phyloP scores from a whole-genome alignment of 768 basidiomycete genomes.

The Mrakia blollopis region DNA sequence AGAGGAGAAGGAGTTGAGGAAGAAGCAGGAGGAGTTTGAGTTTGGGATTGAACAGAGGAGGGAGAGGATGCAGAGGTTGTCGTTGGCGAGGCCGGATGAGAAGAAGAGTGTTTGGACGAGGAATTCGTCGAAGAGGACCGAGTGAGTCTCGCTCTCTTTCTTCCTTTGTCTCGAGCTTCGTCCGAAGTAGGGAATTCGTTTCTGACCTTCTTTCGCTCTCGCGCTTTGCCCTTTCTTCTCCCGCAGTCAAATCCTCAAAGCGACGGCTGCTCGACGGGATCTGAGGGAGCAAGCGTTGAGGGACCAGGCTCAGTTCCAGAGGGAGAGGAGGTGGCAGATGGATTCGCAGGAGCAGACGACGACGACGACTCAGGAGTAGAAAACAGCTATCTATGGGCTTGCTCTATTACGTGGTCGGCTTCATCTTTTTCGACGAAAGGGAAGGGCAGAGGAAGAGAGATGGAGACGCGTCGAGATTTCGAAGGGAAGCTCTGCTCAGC shows the following conservation, averaged over 20 bases:
- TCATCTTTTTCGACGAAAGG: neutral
- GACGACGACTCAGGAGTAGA: too few relatives aligned
- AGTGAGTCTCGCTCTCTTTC: neutral
- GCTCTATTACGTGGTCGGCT: too few relatives aligned
- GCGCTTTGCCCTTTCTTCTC: neutral
- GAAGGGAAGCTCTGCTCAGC: too few relatives aligned
- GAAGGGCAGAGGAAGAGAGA: too few relatives aligned
- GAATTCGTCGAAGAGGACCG: neutral
- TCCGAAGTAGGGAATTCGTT: too few relatives aligned
- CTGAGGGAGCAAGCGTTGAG: neutral
- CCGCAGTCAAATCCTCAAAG: neutral
- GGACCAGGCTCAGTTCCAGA: neutral
- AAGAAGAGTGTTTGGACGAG: neutral
- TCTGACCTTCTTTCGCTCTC: neutral
- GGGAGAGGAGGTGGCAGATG: neutral
- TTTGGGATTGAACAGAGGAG: neutral
- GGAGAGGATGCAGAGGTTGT: neutral
- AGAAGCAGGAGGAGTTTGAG: conserved; percentile 3
- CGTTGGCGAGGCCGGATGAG: neutral
- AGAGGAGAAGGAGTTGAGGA: conserved; percentile 36
- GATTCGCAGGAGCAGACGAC: neutral
- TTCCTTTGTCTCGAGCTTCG: neutral
- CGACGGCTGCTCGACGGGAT: neutral
- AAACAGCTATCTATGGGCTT: neutral
- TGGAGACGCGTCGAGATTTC: too few relatives aligned